Percentiles rank a stretch among this genome's conserved stretches.
Conservation (phyloP, 2,329 filamentous ascomycete species). For the Fusarium coicis region DNA sequence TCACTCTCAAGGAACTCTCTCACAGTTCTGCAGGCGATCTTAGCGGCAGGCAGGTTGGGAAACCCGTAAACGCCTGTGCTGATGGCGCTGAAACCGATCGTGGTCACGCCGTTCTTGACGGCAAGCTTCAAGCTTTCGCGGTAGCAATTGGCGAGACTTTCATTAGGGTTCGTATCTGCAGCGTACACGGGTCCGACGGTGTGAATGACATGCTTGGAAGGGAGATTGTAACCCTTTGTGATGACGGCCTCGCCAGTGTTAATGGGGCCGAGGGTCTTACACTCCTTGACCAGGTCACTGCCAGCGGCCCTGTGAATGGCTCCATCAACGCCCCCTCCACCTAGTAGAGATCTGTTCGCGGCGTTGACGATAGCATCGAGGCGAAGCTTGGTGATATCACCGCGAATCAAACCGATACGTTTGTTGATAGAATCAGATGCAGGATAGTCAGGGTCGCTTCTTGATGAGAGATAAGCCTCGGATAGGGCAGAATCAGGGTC, state of each 20-base stretch:
- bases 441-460: constrained; percentile 7
- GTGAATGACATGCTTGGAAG: constrained; percentile 84
- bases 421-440: constrained; percentile 70
- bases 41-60: constrained; percentile 77
- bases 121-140: constrained; percentile 77
- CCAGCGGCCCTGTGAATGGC: constrained; percentile 90
- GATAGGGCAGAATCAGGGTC: constrained; percentile 30
- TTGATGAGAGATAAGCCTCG: neutral
- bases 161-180: constrained; percentile 52
- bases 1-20: constrained; percentile 63
- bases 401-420: constrained; percentile 75
- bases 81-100: constrained; percentile 83
- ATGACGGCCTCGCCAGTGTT: constrained; percentile 83
- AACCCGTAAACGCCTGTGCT: constrained; percentile 94
- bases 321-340: constrained; percentile 91
- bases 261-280: constrained; percentile 77
- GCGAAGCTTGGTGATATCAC: constrained; percentile 83
- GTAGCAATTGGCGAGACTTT: constrained; percentile 73
- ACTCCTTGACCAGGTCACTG: constrained; percentile 73
- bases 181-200: constrained; percentile 87
- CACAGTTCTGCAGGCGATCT: constrained; percentile 72
- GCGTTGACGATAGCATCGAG: constrained; percentile 93
- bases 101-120: constrained; percentile 71
- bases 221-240: constrained; percentile 80
- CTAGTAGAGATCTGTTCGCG: constrained; percentile 80